A percentile compares a stretch with the other conserved stretches of the same genome.
phyloP scores from a whole-genome alignment of 345 rosid species.

The Dovyalis caffra region DNA sequence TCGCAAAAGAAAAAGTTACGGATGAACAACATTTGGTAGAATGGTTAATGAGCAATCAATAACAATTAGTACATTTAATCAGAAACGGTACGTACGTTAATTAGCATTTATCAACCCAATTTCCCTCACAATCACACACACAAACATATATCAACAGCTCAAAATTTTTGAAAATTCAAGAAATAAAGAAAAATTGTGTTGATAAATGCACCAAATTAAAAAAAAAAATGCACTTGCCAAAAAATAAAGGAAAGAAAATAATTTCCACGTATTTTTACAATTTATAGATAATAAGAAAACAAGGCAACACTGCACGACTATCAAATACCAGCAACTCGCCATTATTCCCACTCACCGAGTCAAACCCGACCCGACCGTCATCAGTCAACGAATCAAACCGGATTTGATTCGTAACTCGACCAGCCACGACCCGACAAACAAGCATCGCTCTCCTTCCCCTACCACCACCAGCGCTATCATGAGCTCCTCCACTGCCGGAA shows the following conservation, averaged over 20 bases:
- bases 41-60: background rate
- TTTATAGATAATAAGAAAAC: conserved; percentile 88
- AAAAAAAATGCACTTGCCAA: conserved; percentile 13
- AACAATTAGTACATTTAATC: no score
- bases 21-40: background rate
- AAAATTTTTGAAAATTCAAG: conserved; percentile 6
- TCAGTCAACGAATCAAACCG: conserved; percentile 47
- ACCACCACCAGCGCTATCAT: conserved; percentile 81
- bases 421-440: conserved; percentile 89
- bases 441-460: conserved; percentile 88
- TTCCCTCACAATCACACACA: conserved; percentile 24
- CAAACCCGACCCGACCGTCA: conserved; percentile 50
- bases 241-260: background rate
- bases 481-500: conserved; percentile 76
- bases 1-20: background rate
- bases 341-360: conserved; percentile 79
- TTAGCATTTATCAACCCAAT: conserved; percentile 57
- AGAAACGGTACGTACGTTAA: conserved; percentile 5
- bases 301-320: conserved; percentile 85
- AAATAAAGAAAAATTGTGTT: conserved; percentile 30
- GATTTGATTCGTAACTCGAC: conserved; percentile 60
- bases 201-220: conserved; percentile 42
- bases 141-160: background rate
- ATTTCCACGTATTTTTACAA: conserved; percentile 52
- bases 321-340: conserved; percentile 90